These are phyloP conservation scores for Chlorella sp. DNA, from an alignment of 139 green algal species.

Conservation along the genomic window DNA sequence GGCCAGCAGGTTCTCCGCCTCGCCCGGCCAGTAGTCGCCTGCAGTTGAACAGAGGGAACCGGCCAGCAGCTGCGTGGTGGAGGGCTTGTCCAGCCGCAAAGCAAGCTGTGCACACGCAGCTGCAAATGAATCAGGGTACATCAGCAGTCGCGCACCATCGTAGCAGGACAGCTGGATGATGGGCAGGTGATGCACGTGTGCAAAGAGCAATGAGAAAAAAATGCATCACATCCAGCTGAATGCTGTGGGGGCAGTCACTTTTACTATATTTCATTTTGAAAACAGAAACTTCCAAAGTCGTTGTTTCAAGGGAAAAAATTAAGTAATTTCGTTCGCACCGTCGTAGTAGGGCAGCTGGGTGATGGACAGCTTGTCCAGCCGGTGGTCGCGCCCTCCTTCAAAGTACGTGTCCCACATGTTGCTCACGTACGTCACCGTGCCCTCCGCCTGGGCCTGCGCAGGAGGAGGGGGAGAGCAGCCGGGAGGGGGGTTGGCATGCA, in stretches of 20 bases:
- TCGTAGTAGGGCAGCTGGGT: constrained; percentile 96
- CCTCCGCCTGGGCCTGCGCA: constrained; percentile 51
- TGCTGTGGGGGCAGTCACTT: too few species aligned
- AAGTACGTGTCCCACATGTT: constrained; percentile 98
- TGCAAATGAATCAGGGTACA: neutral
- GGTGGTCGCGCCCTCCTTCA: constrained; percentile 80
- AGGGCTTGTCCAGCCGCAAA: neutral
- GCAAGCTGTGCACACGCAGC: neutral
- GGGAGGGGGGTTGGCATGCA: neutral
- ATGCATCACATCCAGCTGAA: too few species aligned
- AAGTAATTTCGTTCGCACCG: constrained; percentile 45
- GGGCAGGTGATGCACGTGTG: too few species aligned
- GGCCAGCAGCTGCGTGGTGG: too few species aligned
- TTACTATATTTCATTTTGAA: too few species aligned
- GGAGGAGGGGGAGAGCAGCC: neutral
- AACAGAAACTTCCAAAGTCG: too few species aligned
- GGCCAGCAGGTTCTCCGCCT: constrained; percentile 80
- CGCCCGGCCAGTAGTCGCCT: constrained; percentile 98
- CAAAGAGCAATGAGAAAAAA: too few species aligned
- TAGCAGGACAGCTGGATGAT: constrained; percentile 91
- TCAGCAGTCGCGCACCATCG: constrained; percentile 59
- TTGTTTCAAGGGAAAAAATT: too few species aligned
- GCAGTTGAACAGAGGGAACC: neutral
- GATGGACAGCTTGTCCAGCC: constrained; percentile 63
- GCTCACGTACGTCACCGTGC: constrained; percentile 79